Conservation (phyloP, 2,329 filamentous ascomycete genomes). For the Epichloe baconii region DNA sequence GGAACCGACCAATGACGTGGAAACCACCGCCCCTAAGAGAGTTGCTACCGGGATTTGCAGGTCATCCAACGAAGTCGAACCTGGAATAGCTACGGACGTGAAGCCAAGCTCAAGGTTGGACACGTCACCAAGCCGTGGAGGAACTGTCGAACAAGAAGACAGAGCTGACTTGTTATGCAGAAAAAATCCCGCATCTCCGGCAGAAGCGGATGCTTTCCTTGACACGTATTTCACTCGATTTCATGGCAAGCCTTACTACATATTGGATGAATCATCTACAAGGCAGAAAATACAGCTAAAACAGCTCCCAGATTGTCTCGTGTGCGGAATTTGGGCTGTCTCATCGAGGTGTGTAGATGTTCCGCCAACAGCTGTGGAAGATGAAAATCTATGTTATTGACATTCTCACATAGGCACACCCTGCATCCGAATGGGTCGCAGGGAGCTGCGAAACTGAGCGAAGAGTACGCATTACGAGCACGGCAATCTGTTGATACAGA, state of each 20-base stretch:
- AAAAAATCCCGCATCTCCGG: conserved; percentile 30
- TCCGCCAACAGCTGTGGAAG: conserved; percentile 1
- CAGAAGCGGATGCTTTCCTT: conserved; percentile 50
- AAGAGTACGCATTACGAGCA: conserved; percentile 60
- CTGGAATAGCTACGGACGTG: neutral
- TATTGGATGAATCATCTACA: conserved; percentile 64
- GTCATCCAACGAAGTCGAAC: conserved; percentile 7
- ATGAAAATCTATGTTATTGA: neutral
- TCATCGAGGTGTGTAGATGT: conserved; percentile 40
- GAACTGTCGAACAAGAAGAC: neutral
- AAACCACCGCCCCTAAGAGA: conserved; percentile 29
- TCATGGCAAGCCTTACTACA: conserved; percentile 70
- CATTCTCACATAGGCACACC: conserved; percentile 40
- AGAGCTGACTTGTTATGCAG: conserved; percentile 15
- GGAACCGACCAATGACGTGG: conserved; percentile 10
- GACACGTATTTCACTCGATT: conserved; percentile 70
- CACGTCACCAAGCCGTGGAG: neutral
- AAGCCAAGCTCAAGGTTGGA: neutral
- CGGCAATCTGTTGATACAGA: conserved; percentile 63
- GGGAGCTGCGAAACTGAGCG: conserved; percentile 52
- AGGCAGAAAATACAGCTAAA: conserved; percentile 58
- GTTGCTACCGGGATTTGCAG: conserved; percentile 22
- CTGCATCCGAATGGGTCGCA: conserved; percentile 54
- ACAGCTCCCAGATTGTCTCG: conserved; percentile 44
- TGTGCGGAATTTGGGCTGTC: conserved; percentile 47